Evolutionary conservation across 2,329 filamentous ascomycete species (phyloP), one percentile per base, ranked within the genome.

Genomic region (Albifimbria verrucaria): DNA sequence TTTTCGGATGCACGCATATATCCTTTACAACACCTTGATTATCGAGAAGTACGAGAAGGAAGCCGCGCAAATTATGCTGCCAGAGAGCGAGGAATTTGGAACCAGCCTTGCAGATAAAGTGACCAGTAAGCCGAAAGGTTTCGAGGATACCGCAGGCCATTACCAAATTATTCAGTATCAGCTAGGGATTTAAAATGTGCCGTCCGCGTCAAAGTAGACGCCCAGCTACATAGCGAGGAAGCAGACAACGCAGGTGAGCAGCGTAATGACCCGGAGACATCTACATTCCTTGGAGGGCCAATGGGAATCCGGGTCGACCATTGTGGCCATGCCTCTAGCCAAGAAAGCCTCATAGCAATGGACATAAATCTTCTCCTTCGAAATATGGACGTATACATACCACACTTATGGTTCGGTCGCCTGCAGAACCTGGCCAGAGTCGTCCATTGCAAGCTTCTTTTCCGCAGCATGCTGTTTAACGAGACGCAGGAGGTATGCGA

Each of bases 1-100:
- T 21, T 66, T 67, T 45, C 53, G 60, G 17, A 18, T 67, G 1
- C 55, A 57, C 18, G 21, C 61, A 2, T 55, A 51, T 17, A 6
- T 50, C 1, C 44, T 57, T 1, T 23, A 24, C 0, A 54, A 54
- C 10, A 63, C 61, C 0, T 36, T 62, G 11, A 49, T 62, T n/a
- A 24, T 62, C 5, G 55, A 62, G 17, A 49, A 53, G 26, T 48
- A 42, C 18, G 59, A 59, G 10, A 24, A 42, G 18, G 44, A n/a
- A 4, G 23, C 23, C 9, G 42, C 21, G 4, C 18, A 46, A 1
- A 43, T 49, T 20, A 48, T 54, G 3, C 21, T 17, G 3, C 2
- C 17, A 6, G 2, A 7, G 0, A 17, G 9, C 9, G n/a, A 23
- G 4, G 54, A 51, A 3, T 60, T 44, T 25, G 55, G 53, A 1